Evolutionary conservation across 83 land plant species (phyloP).

Genomic region (Isoetes engelmannii): DNA sequence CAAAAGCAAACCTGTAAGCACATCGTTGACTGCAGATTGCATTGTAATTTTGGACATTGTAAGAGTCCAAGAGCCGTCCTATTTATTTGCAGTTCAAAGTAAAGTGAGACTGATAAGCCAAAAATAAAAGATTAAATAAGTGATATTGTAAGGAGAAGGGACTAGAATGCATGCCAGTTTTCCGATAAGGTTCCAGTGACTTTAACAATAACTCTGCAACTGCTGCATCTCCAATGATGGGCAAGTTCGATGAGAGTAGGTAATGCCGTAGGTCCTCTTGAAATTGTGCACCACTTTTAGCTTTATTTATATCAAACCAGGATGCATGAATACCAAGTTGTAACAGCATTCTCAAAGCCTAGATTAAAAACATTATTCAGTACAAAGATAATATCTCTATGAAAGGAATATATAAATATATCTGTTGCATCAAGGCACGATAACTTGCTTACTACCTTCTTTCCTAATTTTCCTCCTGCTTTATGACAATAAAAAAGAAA

Average conservation of each 20-base stretch:
- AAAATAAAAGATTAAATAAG: not conserved
- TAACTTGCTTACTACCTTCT: no score
- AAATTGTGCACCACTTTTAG: constrained; percentile 11
- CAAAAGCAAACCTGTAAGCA: constrained; percentile 74
- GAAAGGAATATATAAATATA: no score
- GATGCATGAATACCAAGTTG: constrained; percentile 86
- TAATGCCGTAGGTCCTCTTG: constrained; percentile 65
- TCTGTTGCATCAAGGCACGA: no score
- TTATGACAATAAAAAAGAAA: constrained; percentile 13
- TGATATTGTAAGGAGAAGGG: not conserved
- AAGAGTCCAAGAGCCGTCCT: constrained; percentile 84
- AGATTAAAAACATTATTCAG: not conserved
- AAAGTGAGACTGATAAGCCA: no score
- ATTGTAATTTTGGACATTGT: constrained; percentile 51
- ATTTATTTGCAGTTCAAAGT: not conserved
- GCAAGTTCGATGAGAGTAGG: constrained; percentile 59
- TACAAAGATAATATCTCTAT: no score
- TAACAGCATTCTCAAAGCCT: constrained; percentile 88
- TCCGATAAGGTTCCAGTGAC: constrained; percentile 76
- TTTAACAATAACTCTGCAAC: constrained; percentile 86
- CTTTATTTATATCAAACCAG: constrained; percentile 52
- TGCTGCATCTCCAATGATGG: constrained; percentile 73
- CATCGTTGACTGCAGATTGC: constrained; percentile 56
- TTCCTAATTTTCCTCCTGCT: not conserved
- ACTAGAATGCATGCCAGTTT: constrained; percentile 44